Evolutionary conservation across 306 rosid genomes (phyloP), one percentile per base, ranked within the genome.

Genomic region (Quercus ilex): DNA sequence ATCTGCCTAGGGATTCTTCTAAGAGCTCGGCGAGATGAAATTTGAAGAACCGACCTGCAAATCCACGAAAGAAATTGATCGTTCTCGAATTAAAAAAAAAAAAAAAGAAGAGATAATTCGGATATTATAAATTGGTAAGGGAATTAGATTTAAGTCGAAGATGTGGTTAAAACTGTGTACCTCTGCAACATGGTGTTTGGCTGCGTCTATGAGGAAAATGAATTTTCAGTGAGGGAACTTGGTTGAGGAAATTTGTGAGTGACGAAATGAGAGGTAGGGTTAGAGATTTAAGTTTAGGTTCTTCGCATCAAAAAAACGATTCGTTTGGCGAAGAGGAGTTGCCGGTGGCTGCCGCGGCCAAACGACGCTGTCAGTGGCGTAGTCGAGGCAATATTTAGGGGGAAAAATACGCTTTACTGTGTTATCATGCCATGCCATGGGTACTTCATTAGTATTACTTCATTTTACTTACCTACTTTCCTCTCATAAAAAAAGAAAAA

Each of bases 31-130:
- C 89, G 93, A 43, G 88, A 89, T 25, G 96, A 89, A 70, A 91
- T 68, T 89, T 87, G 78, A 83, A 91, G 69, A 82, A 95, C 69
- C 55, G 96, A 91, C 87, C 99, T 94, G 86, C 83, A 83, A 60
- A 77, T 68, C 30, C 52, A 58, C 35, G 69, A 77, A 67, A 71
- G 38, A 74, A 83, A 74, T 72, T 68, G 56, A 55, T 55, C 46
- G 3, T 4, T 19, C 56, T 12, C 20, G 21, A 64, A 65, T 51
- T 33, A 73, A 53, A 17, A 23, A 18, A 38, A 28, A 1, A n/a
- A 33, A 10, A 60, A 15, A 49, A 10, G 1, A 62, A 25, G 15
- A 28, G 5, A 38, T 26, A 71, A 26, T 51, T 26, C 33, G 60
- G 62, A 23, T 35, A 35, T 35, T 35, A 35, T 35, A 35, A 35